Percentiles rank a stretch among this genome's conserved stretches.
Conservation (phyloP, 257 asterid species). For the Eustoma russellianum region DNA sequence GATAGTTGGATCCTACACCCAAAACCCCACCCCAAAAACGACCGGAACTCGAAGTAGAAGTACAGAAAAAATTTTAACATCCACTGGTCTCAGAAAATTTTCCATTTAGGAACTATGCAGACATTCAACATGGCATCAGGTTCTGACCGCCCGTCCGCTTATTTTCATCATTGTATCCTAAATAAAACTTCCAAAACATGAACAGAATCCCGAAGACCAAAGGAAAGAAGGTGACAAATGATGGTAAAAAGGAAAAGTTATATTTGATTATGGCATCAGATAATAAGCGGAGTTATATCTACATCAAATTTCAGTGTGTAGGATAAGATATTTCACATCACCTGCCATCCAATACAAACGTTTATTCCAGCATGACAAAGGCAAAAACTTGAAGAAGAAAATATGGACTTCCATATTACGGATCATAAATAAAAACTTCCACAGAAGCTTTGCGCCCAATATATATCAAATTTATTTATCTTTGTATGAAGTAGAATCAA, state of each 20-base stretch:
- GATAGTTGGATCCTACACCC: background rate
- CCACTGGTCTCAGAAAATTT: constrained; percentile 35
- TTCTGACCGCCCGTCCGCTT: constrained; percentile 95
- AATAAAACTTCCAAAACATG: too few relatives aligned
- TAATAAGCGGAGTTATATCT: constrained; percentile 68
- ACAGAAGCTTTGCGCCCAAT: background rate
- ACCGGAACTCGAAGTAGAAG: too few relatives aligned
- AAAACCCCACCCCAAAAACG: background rate
- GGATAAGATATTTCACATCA: constrained; percentile 47
- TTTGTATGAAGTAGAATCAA: too few relatives aligned
- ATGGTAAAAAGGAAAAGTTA: background rate
- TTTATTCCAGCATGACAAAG: too few relatives aligned
- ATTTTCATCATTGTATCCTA: constrained; percentile 37
- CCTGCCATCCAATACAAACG: constrained; percentile 20
- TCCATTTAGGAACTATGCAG: constrained; percentile 50
- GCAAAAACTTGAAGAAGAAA: too few relatives aligned
- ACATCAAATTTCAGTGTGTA: constrained; percentile 55
- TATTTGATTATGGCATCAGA: constrained; percentile 17
- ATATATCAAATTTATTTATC: background rate
- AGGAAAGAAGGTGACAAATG: background rate
- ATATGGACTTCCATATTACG: too few relatives aligned
- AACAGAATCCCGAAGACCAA: background rate
- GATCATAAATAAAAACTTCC: background rate
- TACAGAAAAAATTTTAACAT: background rate
- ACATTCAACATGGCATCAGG: constrained; percentile 88